phyloP scores from a whole-genome alignment of 1,284 basidiomycete species.

The Heimioporus retisporus region DNA sequence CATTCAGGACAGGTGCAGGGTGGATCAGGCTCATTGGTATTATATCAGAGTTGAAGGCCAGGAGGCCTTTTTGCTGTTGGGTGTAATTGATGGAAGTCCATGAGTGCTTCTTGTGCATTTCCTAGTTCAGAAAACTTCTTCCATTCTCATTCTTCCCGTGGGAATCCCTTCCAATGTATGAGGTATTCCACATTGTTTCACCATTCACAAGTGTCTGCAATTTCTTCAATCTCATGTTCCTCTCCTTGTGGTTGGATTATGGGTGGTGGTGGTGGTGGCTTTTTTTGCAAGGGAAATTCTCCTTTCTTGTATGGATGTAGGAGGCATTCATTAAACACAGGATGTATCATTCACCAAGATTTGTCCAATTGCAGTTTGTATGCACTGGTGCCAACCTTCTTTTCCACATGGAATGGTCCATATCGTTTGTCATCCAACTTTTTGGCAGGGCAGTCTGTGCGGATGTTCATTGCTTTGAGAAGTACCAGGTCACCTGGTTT shows the following conservation, averaged over 20 bases:
- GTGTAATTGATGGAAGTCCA: too few relatives aligned
- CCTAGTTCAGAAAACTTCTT: neutral
- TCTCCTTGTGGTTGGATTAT: neutral
- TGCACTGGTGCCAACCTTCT: neutral
- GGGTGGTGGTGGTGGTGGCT: neutral
- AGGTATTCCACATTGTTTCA: neutral
- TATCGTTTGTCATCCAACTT: conserved; percentile 3
- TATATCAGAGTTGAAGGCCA: too few relatives aligned
- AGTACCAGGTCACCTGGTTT: neutral
- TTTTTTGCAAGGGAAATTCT: neutral
- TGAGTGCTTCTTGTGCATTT: too few relatives aligned
- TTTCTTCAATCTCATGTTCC: conserved; percentile 7
- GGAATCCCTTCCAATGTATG: conserved; percentile 13
- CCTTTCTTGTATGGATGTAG: neutral
- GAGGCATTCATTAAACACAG: neutral
- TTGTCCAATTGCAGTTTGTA: neutral
- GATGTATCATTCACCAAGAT: neutral
- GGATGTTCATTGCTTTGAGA: neutral
- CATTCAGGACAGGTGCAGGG: too few relatives aligned
- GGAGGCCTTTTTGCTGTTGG: too few relatives aligned
- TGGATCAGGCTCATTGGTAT: too few relatives aligned
- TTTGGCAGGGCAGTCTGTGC: neutral
- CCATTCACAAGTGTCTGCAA: neutral
- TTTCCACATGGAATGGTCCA: neutral
- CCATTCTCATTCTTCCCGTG: conserved; percentile 1